phyloP scores from a whole-genome alignment of 768 basidiomycete species.

The Tephrocybe sp. region DNA sequence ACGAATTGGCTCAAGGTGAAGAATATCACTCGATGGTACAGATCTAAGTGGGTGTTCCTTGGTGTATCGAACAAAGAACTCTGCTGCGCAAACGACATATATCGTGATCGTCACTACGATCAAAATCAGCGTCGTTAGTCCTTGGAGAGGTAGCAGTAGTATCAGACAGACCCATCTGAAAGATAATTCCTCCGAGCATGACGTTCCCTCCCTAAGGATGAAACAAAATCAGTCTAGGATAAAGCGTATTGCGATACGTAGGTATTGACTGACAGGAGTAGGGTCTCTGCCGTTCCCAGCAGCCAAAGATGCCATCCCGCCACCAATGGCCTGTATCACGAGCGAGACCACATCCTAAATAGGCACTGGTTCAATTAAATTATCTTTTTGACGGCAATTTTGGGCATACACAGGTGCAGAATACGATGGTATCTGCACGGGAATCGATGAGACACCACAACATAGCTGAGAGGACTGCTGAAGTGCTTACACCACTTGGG shows the following conservation, averaged over 20 bases:
- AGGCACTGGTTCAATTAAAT: not conserved
- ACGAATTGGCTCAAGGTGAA: not conserved
- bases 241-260: not conserved
- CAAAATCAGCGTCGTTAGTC: not conserved
- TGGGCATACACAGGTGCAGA: conserved; percentile 32
- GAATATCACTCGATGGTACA: not conserved
- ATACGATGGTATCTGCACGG: conserved; percentile 34
- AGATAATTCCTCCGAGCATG: conserved; percentile 62
- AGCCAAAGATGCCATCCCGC: conserved; percentile 48
- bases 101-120: conserved; percentile 38
- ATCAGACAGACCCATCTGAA: conserved; percentile 46
- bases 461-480: not conserved
- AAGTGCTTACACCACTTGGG: conserved; percentile 36
- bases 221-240: not conserved
- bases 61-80: conserved; percentile 45
- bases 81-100: conserved; percentile 39
- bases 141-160: not conserved
- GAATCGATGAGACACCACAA: not conserved
- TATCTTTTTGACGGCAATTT: not conserved
- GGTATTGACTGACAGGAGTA: not conserved
- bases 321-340: conserved; percentile 62
- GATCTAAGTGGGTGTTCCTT: conserved; percentile 30
- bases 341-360: conserved; percentile 54
- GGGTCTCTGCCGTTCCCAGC: conserved; percentile 8
- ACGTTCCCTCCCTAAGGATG: conserved; percentile 21